phyloP scores from a whole-genome alignment of 768 basidiomycete genomes.

The Lactifluus piperatus region DNA sequence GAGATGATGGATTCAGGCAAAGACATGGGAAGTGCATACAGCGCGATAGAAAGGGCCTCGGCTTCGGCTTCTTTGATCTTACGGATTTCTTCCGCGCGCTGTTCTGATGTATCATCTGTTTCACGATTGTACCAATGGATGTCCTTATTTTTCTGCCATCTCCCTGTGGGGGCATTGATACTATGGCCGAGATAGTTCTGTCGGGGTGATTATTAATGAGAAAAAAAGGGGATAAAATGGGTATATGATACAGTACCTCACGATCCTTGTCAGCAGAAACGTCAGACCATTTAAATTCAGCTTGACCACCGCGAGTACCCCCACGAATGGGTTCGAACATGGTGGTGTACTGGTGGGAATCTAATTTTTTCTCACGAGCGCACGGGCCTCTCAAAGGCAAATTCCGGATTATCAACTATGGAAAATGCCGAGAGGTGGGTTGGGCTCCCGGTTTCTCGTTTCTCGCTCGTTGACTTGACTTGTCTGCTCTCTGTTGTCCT shows the following conservation, averaged over 20 bases:
- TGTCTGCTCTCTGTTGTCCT: neutral
- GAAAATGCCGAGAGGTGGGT: slow-evolving; percentile 4
- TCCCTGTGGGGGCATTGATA: slow-evolving; percentile 88
- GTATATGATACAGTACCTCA: too few relatives aligned
- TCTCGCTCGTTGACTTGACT: neutral
- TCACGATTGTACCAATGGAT: slow-evolving; percentile 92
- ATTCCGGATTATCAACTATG: slow-evolving; percentile 13
- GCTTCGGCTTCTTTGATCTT: slow-evolving; percentile 83
- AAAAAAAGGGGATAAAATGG: neutral
- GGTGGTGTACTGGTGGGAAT: neutral
- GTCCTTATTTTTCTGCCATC: slow-evolving; percentile 98
- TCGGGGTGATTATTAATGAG: neutral
- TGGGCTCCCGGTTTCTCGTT: neutral
- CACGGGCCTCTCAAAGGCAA: slow-evolving; percentile 11
- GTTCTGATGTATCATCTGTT: slow-evolving; percentile 30
- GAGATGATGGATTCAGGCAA: neutral
- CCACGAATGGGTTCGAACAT: slow-evolving; percentile 86
- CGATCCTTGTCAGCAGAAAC: slow-evolving; percentile 89
- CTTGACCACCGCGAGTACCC: slow-evolving; percentile 87
- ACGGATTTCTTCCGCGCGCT: slow-evolving; percentile 64
- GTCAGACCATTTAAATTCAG: slow-evolving; percentile 87
- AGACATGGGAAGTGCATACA: slow-evolving; percentile 38
- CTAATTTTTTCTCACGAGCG: neutral
- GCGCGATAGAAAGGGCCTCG: slow-evolving; percentile 73
- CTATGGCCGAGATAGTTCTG: slow-evolving; percentile 95